phyloP scores from a whole-genome alignment of 345 rosid genomes.

The Toxicodendron radicans region DNA sequence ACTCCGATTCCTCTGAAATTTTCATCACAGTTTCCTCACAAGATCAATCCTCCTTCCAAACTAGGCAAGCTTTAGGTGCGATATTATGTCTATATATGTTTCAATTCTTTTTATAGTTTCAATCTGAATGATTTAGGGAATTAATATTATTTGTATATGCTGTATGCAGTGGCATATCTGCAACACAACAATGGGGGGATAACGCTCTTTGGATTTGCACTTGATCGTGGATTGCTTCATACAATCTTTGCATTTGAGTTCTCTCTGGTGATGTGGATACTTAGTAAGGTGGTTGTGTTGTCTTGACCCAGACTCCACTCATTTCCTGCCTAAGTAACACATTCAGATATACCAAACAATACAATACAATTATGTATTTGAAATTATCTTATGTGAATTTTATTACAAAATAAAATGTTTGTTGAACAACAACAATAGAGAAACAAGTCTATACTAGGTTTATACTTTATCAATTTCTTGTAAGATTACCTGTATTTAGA shows the following conservation, averaged over 20 bases:
- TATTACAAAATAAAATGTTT: not conserved
- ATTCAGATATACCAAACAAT: no score
- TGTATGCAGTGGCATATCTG: slow-evolving; percentile 57
- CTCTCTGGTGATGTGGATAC: slow-evolving; percentile 84
- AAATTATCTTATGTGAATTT: not conserved
- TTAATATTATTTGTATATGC: not conserved
- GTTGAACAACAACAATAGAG: no score
- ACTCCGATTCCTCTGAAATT: slow-evolving; percentile 43
- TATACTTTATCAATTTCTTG: no score
- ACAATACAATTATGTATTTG: no score
- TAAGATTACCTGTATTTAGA: no score
- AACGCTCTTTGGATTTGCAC: slow-evolving; percentile 72
- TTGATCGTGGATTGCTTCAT: slow-evolving; percentile 84
- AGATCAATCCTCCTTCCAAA: slow-evolving; percentile 49
- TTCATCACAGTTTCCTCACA: slow-evolving; percentile 34
- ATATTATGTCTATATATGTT: not conserved
- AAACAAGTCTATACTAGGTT: no score
- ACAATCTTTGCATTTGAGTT: slow-evolving; percentile 83
- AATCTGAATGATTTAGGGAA: not conserved
- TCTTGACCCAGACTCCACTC: slow-evolving; percentile 24
- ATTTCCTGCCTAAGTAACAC: no score
- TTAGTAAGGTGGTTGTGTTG: slow-evolving; percentile 73
- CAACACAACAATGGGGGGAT: slow-evolving; percentile 70
- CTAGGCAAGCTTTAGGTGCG: slow-evolving; percentile 75
- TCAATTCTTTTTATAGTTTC: not conserved